phyloP scores from a whole-genome alignment of 306 rosid genomes.

The Carpinus viminea region DNA sequence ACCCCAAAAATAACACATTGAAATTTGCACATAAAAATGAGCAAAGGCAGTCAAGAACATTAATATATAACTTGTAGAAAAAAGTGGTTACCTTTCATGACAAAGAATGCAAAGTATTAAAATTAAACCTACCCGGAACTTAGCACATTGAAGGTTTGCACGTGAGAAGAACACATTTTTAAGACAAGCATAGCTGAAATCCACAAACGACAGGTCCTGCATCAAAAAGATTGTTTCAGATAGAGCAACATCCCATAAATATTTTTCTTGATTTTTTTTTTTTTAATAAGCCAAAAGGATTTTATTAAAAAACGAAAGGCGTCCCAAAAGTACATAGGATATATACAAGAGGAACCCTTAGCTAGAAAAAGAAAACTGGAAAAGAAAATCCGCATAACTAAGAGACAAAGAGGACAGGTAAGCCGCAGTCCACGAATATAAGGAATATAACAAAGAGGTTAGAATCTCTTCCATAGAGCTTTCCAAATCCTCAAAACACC shows the following conservation, averaged over 20 bases:
- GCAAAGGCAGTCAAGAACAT: not conserved
- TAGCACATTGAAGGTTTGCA: conserved; percentile 86
- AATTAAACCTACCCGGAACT: conserved; percentile 74
- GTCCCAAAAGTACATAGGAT: too few species aligned
- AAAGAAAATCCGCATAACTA: too few species aligned
- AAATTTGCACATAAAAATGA: not conserved
- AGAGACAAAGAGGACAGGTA: too few species aligned
- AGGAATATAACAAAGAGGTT: too few species aligned
- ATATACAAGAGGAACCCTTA: too few species aligned
- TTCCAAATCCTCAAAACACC: too few species aligned
- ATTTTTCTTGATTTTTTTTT: not conserved
- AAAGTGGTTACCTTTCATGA: not conserved
- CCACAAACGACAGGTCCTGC: conserved; percentile 86
- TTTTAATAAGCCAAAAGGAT: too few species aligned
- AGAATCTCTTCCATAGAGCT: too few species aligned
- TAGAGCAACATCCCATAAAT: conserved; percentile 10
- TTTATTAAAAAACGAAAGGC: too few species aligned
- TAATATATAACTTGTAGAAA: not conserved
- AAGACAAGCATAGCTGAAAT: conserved; percentile 95
- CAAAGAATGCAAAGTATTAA: conserved; percentile 8
- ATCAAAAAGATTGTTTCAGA: conserved; percentile 25
- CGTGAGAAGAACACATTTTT: conserved; percentile 85
- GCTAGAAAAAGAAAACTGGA: too few species aligned
- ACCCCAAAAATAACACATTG: not conserved
- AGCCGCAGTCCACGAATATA: too few species aligned